Evolutionary conservation across 1,139 yeast genomes (phyloP).

Genomic region (Ashbya aceris): DNA sequence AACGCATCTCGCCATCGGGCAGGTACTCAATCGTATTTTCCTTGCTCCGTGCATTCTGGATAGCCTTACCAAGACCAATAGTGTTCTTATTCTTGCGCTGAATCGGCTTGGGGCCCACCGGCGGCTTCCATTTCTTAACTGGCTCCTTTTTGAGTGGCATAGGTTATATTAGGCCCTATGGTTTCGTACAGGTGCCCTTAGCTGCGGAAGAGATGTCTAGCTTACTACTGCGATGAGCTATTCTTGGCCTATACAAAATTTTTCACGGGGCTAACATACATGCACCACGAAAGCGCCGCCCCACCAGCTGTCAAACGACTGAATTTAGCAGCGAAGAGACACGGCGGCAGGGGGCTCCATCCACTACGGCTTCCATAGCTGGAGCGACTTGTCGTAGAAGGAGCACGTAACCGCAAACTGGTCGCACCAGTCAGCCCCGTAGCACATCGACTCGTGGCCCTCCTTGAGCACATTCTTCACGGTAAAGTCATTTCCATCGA

Average conservation of each 20-base stretch:
- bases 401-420: slow-evolving; percentile 69
- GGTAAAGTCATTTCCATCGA: slow-evolving; percentile 27
- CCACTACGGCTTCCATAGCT: slow-evolving; percentile 54
- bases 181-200: too few species aligned
- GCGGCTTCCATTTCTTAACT: slow-evolving; percentile 54
- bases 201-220: too few species aligned
- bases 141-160: slow-evolving; percentile 38
- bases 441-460: slow-evolving; percentile 86
- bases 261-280: too few species aligned
- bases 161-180: too few species aligned
- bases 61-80: slow-evolving; percentile 79
- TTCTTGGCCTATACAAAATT: too few species aligned
- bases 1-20: slow-evolving; percentile 82
- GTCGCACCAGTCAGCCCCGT: slow-evolving; percentile 83
- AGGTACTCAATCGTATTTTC: slow-evolving; percentile 62
- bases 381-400: slow-evolving; percentile 78
- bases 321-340: too few species aligned
- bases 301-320: too few species aligned
- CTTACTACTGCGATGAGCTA: too few species aligned
- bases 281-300: too few species aligned
- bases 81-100: slow-evolving; percentile 74
- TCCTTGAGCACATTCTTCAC: slow-evolving; percentile 44
- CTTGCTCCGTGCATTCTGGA: slow-evolving; percentile 62
- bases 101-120: slow-evolving; percentile 87
- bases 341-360: background rate